Conservation (phyloP, 805 yeast genomes). For the Candida xiaguanensis region DNA sequence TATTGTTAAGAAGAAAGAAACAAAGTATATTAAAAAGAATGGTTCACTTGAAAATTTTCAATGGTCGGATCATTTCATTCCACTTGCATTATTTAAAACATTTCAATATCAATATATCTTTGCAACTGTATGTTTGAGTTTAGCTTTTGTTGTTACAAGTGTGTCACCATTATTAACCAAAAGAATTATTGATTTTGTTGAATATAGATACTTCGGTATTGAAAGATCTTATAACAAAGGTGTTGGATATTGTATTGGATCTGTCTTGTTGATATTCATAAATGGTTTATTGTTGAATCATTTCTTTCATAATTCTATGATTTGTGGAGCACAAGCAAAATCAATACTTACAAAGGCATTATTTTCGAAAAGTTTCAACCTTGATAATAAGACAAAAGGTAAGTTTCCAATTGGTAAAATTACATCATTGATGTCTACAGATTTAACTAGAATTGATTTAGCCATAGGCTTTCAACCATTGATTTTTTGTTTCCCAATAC, state of each 20-base stretch:
- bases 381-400: conserved; percentile 30
- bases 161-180: conserved; percentile 66
- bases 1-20: conserved; percentile 17
- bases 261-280: conserved; percentile 50
- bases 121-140: conserved; percentile 38
- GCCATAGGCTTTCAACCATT: conserved; percentile 43
- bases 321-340: conserved; percentile 40
- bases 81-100: conserved; percentile 46
- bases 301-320: conserved; percentile 40
- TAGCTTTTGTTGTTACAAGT: conserved; percentile 48
- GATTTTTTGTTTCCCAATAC: conserved; percentile 39
- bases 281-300: conserved; percentile 41
- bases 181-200: conserved; percentile 63
- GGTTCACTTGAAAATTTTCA: conserved; percentile 22
- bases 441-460: conserved; percentile 40
- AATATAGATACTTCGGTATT: conserved; percentile 42
- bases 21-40: conserved; percentile 17
- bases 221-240: conserved; percentile 51
- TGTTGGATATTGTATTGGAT: conserved; percentile 73
- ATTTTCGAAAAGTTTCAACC: conserved; percentile 35
- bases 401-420: conserved; percentile 37
- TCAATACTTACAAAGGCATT: conserved; percentile 37
- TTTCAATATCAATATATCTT: conserved; percentile 43
- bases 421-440: conserved; percentile 41
- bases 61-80: conserved; percentile 39